Evolutionary conservation across 352 stramenopile species (phyloP).

Genomic region (Phytophthora nicotianae): DNA sequence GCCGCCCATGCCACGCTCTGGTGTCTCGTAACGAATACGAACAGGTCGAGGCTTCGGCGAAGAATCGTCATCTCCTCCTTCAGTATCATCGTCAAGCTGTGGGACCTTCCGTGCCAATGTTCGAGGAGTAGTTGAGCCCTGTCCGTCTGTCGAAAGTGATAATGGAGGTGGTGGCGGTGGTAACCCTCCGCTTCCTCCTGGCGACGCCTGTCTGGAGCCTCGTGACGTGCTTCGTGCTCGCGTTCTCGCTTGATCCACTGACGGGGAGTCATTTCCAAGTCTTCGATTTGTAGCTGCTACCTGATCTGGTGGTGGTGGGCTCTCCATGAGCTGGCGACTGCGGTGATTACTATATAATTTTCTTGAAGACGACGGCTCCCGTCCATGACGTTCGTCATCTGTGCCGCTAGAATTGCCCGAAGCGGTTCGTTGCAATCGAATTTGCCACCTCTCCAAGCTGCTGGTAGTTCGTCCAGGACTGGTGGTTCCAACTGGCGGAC

Average conservation of each 20-base stretch:
- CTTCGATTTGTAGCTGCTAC: conserved; percentile 28
- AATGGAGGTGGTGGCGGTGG: conserved; percentile 27
- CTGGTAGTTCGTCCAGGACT: conserved; percentile 20
- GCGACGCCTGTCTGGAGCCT: conserved; percentile 22
- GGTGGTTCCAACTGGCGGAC: conserved; percentile 7
- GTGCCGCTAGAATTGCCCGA: conserved; percentile 39
- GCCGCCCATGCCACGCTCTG: conserved; percentile 58
- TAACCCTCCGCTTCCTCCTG: conserved; percentile 20
- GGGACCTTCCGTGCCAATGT: conserved; percentile 29
- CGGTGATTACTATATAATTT: conserved; percentile 36
- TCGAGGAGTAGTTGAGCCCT: conserved; percentile 22
- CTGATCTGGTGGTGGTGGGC: conserved; percentile 35
- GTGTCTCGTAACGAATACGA: conserved; percentile 77
- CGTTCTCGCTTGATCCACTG: conserved; percentile 13
- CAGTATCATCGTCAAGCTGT: conserved; percentile 10
- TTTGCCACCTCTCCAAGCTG: conserved; percentile 39
- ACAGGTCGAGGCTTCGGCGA: conserved; percentile 51
- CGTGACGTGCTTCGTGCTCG: conserved; percentile 31
- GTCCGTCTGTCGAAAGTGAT: conserved; percentile 21
- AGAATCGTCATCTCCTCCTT: conserved; percentile 20
- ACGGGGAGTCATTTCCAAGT: conserved; percentile 23
- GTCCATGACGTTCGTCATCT: conserved; percentile 30
- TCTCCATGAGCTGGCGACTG: conserved; percentile 47
- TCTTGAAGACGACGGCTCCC: conserved; percentile 21
- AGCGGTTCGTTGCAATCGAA: conserved; percentile 26